Percentiles rank a stretch among this genome's conserved stretches.
Conservation (phyloP, 371 early-diverging fungal species). For the Rhizopus sp. region DNA sequence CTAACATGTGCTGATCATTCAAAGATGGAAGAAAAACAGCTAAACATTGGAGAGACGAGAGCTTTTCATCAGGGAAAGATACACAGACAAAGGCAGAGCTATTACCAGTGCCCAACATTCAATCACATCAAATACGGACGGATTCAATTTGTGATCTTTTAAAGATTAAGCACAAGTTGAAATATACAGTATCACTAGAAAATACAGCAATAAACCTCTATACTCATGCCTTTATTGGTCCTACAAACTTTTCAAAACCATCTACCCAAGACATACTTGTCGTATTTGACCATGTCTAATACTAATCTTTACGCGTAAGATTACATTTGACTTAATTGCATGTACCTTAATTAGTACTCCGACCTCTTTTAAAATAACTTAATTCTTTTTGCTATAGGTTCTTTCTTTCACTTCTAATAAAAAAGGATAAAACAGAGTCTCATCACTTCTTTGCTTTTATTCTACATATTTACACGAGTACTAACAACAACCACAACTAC, state of each 20-base stretch:
- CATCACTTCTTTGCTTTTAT: too few relatives aligned
- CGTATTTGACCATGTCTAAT: too few relatives aligned
- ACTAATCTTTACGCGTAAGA: too few relatives aligned
- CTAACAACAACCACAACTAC: too few relatives aligned
- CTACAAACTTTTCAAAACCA: conserved; percentile 9
- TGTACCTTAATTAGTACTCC: too few relatives aligned
- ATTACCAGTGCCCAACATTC: conserved; percentile 26
- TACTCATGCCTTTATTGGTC: conserved; percentile 31
- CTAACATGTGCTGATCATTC: conserved; percentile 30
- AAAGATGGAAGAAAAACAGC: conserved; percentile 37
- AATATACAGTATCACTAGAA: conserved; percentile 41
- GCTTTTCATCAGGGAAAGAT: conserved; percentile 19
- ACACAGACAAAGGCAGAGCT: conserved; percentile 34
- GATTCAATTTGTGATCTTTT: conserved; percentile 40
- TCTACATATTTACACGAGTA: too few relatives aligned
- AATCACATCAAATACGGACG: conserved; percentile 29
- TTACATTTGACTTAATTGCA: too few relatives aligned
- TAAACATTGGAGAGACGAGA: conserved; percentile 31
- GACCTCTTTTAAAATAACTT: too few relatives aligned
- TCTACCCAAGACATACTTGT: conserved; percentile 40
- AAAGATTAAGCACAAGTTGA: conserved; percentile 46
- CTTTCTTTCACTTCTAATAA: too few relatives aligned
- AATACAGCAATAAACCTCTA: conserved; percentile 16
- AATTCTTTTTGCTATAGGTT: too few relatives aligned
- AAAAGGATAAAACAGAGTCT: too few relatives aligned